Base-by-base conservation (phyloP, 352 stramenopile genomes). In the Phytophthora megakarya region DNA sequence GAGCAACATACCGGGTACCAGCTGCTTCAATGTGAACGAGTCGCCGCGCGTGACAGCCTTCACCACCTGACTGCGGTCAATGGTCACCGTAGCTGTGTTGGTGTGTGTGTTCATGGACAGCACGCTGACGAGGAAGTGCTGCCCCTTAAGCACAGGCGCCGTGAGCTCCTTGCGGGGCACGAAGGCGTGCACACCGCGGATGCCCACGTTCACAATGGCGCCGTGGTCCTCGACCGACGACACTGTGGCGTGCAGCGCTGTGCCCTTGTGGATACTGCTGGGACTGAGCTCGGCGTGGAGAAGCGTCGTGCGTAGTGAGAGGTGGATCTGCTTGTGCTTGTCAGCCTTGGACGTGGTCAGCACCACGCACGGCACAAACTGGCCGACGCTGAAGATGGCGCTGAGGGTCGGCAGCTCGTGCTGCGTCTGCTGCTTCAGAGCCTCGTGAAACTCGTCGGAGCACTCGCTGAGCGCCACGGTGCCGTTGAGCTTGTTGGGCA, bases 401-500 rank as follows among this genome's bases (percentile, higher is more conserved):
- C 65, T 72, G 13, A 96, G 75, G n/a, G 54, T 37, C 4, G 79
- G 74, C 48, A 89, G 50, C 47, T 78, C 69, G 2, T 69, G 28
- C 18, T 59, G 43, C 26, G 23, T 19, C 46, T 49, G 19, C 42
- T 78, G 50, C 38, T 82, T 39, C 23, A 80, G 28, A 37, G 67
- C 52, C 43, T 73, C 65, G 60, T 80, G 66, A 49, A 94, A 91
- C 65, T 93, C 86, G 66, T 96, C 88, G 49, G 84, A 93, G 61
- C 85, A 83, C 62, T 96, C 82, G 43, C 79, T 68, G 10, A 86
- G 53, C 18, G 80, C 58, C 40, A 98, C 92, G 39, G 97, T 96
- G 44, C 95, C 96, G 47, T 89, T 98, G 54, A 98, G 84, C 49
- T 97, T 97, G 77, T 97, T 98, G 4, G 94, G 95, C 44, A 99